Evolutionary conservation across 2,329 filamentous ascomycete species (phyloP), one percentile per base, ranked within the genome.

Genomic region (Arthrinium phaeospermum): DNA sequence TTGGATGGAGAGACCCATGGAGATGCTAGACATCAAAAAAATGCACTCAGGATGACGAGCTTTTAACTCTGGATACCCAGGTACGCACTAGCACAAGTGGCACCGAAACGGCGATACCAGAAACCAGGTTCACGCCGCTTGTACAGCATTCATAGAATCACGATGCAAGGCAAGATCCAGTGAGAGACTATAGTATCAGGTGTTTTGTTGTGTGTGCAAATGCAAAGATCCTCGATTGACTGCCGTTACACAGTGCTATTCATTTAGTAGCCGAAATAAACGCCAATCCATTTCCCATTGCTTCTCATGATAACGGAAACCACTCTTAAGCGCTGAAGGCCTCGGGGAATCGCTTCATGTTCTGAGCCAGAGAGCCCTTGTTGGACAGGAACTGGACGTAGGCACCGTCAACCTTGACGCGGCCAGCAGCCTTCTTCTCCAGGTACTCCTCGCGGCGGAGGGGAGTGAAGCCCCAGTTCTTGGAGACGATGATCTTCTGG

Each of bases 401-500:
- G 82, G 96, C 96, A 92, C 96, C 96, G 82, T 99, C 96, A 81
- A 97, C 93, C 91, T 96, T 94, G 88, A 99, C 92, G 84, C 91
- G 92, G 84, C 96, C 96, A 82, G 92, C 93, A 84, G 94, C 90
- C 91, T 97, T 97, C 90, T 96, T 94, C 87, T 95, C 91, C 84
- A 97, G 89, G 90, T 98, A 99, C 87, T 99, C 96, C 81, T 98
- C 96, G 81, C 96, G 95, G 83, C 94, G 93, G 82, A 99, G 94
- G 84, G 95, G 95, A 76, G 96, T 99, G 94, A 99, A 99, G 81
- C 96, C 96, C 96, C 96, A 99, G 92, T 99, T 99, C 95, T 98
- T 99, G 91, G 94, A 97, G 89, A 98, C 93, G 83, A 99, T 98
- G 90, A 99, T 98, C 95, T 99, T 99, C 92, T 99, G 96, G 89